Evolutionary conservation across 305 asterid genomes (phyloP), one percentile per base, ranked within the genome.

Genomic region (Plantago coronopus): DNA sequence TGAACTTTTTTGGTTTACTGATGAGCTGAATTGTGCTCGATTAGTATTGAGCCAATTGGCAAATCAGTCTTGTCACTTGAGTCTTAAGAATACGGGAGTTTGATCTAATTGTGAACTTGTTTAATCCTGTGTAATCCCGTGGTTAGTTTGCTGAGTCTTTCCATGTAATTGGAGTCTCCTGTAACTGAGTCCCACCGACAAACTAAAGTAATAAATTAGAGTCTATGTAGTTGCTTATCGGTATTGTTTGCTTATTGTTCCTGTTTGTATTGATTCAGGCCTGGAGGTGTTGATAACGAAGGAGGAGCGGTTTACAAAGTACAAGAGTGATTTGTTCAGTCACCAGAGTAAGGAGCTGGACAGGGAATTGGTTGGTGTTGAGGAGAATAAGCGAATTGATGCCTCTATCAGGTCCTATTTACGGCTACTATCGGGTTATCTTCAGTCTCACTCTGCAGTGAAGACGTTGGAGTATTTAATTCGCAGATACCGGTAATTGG

Each of bases 401-500:
- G 75, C 73, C 19, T 72, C 89, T 1, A 68, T 93, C 65, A 40
- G 65, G 72, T 85, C 90, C 48, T 93, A 79, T 74, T 75, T 93
- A 62, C 79, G 81, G 71, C 69, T 89, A 18, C 54, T 89, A 48
- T 81, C 96, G 0, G 99, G 94, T 14, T 74, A 78, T 74, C 79
- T 93, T 4, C 82, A 80, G 70, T 72, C 70, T 20, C 66, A 72
- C 62, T 78, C 96, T 2, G 87, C 96, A 11, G 54, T 74, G 71
- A 85, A 76, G 79, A 83, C 99, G 7, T 65, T 93, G 51, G 99
- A 93, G 82, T 93, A 79, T 75, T 78, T 93, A 66, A 79, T 93
- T 61, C 97, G 99, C 16, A 75, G 93, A 85, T 93, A 83, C 86
- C 87, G 83, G 98, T 88, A 66, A 62, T 67, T 21, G 54, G 27